phyloP scores from a whole-genome alignment of 2,329 filamentous ascomycete species.

The Hortaea werneckii region DNA sequence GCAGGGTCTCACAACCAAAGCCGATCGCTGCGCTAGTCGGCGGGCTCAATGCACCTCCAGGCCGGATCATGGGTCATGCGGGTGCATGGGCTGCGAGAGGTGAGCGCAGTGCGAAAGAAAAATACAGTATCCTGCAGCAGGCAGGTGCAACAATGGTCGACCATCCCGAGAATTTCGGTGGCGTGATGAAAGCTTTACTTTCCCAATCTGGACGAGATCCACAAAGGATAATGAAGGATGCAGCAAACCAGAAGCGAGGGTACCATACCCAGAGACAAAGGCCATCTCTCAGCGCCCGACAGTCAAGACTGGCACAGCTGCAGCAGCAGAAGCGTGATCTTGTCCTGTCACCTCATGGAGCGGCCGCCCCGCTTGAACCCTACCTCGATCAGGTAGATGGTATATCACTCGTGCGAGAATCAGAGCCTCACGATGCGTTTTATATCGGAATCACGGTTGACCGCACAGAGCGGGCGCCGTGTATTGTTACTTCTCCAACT shows the following conservation, averaged over 20 bases:
- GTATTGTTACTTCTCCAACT: constrained; percentile 51
- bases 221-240: constrained; percentile 26
- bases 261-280: constrained; percentile 29
- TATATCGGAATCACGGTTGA: constrained; percentile 57
- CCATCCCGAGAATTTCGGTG: constrained; percentile 66
- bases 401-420: constrained; percentile 14
- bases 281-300: constrained; percentile 8
- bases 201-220: constrained; percentile 32
- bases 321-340: constrained; percentile 16
- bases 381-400: constrained; percentile 20
- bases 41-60: constrained; percentile 52
- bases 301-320: constrained; percentile 2
- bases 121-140: constrained; percentile 54
- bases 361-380: constrained; percentile 15
- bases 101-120: constrained; percentile 54
- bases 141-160: constrained; percentile 62
- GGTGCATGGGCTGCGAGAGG: constrained; percentile 61
- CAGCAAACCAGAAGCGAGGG: constrained; percentile 38
- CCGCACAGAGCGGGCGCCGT: constrained; percentile 51
- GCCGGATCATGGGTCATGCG: constrained; percentile 68
- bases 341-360: constrained; percentile 16
- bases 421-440: constrained; percentile 20
- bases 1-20: constrained; percentile 51
- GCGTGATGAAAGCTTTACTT: constrained; percentile 54
- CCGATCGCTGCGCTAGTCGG: constrained; percentile 65